Percentiles rank a stretch among this genome's conserved stretches.
These are phyloP conservation scores for Trypanosoma grayi DNA, from an alignment of 208 protist species.

Conservation along the genomic window DNA sequence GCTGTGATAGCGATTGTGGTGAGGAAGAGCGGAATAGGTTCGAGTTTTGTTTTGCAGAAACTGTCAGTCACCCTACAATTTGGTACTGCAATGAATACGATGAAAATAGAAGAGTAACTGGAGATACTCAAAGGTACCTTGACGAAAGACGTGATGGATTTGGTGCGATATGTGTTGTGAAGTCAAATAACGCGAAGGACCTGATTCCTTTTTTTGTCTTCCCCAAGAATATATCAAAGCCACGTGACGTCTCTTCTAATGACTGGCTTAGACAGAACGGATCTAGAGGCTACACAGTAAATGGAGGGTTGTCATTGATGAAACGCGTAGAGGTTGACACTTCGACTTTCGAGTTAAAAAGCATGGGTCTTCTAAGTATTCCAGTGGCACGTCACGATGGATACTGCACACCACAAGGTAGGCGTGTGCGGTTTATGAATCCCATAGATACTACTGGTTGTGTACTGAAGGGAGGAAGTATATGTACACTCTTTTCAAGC, in stretches of 20 bases:
- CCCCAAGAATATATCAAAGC: slow-evolving; percentile 41
- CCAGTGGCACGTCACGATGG: slow-evolving; percentile 37
- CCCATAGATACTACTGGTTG: slow-evolving; percentile 48
- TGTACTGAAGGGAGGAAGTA: slow-evolving; percentile 36
- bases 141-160: slow-evolving; percentile 34
- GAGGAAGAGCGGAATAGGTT: slow-evolving; percentile 32
- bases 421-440: slow-evolving; percentile 48
- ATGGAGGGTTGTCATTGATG: slow-evolving; percentile 15
- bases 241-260: not conserved
- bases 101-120: slow-evolving; percentile 26
- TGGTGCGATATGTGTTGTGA: slow-evolving; percentile 54
- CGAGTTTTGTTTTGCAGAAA: slow-evolving; percentile 53
- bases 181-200: slow-evolving; percentile 54
- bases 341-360: slow-evolving; percentile 22
- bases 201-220: slow-evolving; percentile 69
- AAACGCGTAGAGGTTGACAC: slow-evolving; percentile 6
- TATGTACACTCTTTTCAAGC: slow-evolving; percentile 43
- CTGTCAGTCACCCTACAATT: slow-evolving; percentile 40
- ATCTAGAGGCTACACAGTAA: slow-evolving; percentile 2
- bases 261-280: slow-evolving; percentile 1
- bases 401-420: slow-evolving; percentile 32
- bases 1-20: slow-evolving; percentile 70
- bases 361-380: slow-evolving; percentile 36
- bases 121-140: slow-evolving; percentile 49
- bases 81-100: slow-evolving; percentile 54